Percentiles rank a stretch among this genome's conserved stretches.
These are phyloP conservation scores for Acanthamoeba triangularis DNA, from an alignment of 208 protist species.

Conservation along the genomic window DNA sequence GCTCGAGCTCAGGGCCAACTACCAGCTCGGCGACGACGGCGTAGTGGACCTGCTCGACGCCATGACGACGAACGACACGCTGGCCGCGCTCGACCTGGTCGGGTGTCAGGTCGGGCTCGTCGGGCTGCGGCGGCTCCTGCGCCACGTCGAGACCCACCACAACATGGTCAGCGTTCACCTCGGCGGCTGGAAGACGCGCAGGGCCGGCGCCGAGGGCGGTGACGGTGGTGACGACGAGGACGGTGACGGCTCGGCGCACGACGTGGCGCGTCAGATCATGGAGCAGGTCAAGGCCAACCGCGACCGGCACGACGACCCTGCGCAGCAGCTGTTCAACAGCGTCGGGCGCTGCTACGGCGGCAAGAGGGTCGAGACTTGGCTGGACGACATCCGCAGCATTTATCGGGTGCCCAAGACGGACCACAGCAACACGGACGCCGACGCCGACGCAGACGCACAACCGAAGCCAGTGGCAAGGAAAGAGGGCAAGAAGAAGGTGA, in stretches of 20 bases:
- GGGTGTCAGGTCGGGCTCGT: neutral
- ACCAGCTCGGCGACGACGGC: neutral
- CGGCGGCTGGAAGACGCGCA: neutral
- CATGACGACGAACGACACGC: neutral
- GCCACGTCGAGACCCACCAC: neutral
- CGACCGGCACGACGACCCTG: no score
- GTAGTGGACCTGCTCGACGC: neutral
- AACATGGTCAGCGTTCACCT: neutral
- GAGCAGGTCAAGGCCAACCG: neutral
- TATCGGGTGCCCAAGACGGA: neutral
- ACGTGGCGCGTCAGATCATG: neutral
- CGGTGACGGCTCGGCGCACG: neutral
- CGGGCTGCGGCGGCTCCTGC: neutral
- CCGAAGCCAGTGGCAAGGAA: neutral
- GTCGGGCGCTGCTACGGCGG: neutral
- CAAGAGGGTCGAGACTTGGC: neutral
- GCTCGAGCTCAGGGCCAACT: neutral
- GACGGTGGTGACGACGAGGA: no score
- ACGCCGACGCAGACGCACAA: no score
- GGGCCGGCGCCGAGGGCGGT: neutral
- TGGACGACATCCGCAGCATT: conserved; percentile 33
- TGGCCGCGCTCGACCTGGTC: conserved; percentile 20
- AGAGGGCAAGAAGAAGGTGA: neutral
- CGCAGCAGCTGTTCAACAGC: neutral
- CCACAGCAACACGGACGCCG: neutral